Evolutionary conservation across 129 eudicot species (phyloP), one percentile per base, ranked within the genome.

Genomic region (Lactuca sativa): DNA sequence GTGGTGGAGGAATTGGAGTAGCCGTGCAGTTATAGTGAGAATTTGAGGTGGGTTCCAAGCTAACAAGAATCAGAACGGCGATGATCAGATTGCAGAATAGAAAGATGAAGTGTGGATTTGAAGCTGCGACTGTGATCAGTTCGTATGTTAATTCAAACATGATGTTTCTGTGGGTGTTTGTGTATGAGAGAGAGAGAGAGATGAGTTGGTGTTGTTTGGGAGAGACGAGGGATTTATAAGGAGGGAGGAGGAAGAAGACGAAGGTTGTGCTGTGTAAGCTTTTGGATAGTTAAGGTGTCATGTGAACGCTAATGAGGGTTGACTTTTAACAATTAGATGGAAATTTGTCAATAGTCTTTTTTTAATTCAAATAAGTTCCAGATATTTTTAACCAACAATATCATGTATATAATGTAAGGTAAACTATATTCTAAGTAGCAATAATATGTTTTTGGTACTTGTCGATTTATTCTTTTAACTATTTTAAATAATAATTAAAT

Each of bases 51-150:
- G 83, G 69, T 74, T 77, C 76, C 15, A 82, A 82, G 83, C 66
- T 71, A 3, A 81, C 85, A 13, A 79, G 74, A 53, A 90, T 83
- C n/a, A 90, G 69, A 67, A 71, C 40, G 30, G 78, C 66, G 9
- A 87, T 85, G 80, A 87, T 80, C 36, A 86, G 53, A 69, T 87
- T 90, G 76, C 91, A 86, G 64, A 87, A 70, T 44, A 88, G 81
- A 53, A 90, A 90, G 40, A 85, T 68, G 7, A 79, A 3, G 52
- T 72, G 81, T 55, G 83, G 77, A 67, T 83, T 85, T 36, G 89
- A 66, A 74, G 85, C 74, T 60, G 76, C 85, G 56, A 76, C 49
- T 11, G 73, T 73, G 76, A 90, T 78, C 78, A 84, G 33, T 74
- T 83, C 91, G 60, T 73, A 59, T 71, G 84, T 58, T 32, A 78